phyloP scores from a whole-genome alignment of 2,329 filamentous ascomycete genomes.

The Apiospora sp. region DNA sequence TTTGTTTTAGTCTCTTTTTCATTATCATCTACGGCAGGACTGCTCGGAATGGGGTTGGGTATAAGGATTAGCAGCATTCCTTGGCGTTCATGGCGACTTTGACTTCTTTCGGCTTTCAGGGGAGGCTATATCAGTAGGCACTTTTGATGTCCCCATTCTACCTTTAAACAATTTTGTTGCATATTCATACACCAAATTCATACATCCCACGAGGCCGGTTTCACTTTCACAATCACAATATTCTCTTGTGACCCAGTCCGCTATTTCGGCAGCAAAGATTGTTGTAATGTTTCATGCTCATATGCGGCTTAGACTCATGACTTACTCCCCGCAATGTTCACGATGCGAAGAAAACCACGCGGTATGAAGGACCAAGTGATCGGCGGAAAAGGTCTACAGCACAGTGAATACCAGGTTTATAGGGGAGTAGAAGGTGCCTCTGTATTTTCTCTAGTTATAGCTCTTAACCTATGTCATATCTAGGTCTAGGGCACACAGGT shows the following conservation, averaged over 20 bases:
- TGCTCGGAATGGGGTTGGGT: background rate
- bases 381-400: background rate
- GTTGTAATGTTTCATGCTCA: background rate
- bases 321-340: background rate
- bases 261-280: background rate
- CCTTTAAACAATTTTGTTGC: background rate
- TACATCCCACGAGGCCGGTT: background rate
- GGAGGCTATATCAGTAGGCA: slow-evolving; percentile 6
- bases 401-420: background rate
- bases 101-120: background rate
- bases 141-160: background rate
- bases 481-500: background rate
- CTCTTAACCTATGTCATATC: background rate
- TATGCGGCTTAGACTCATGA: too few species aligned
- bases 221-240: background rate
- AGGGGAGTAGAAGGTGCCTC: background rate
- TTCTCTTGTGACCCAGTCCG: background rate
- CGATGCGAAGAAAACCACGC: too few species aligned
- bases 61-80: slow-evolving; percentile 15
- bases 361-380: background rate
- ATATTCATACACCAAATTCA: background rate
- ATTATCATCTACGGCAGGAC: background rate
- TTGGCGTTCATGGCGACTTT: slow-evolving; percentile 1
- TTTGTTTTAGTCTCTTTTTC: background rate
- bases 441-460: slow-evolving; percentile 4